phyloP scores from a whole-genome alignment of 2,329 filamentous ascomycete species.

The Xylogone sp. region DNA sequence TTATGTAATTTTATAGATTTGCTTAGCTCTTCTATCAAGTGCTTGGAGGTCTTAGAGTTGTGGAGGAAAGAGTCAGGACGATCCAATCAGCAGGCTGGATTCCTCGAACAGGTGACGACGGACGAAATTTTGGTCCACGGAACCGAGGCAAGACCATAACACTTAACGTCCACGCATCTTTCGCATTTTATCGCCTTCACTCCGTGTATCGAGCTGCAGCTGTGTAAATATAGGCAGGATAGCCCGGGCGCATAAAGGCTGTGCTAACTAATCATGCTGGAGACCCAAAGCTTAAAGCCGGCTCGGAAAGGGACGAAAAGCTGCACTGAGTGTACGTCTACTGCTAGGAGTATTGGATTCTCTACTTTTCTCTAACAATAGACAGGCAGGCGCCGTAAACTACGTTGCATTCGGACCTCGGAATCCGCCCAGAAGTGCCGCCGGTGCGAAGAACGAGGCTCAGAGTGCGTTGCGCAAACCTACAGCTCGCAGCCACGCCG shows the following conservation, averaged over 20 bases:
- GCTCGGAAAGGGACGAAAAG: conserved; percentile 26
- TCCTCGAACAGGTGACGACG: conserved; percentile 11
- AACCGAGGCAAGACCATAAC: no score
- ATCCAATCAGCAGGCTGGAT: no score
- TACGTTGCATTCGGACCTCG: conserved; percentile 23
- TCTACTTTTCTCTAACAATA: conserved; percentile 3
- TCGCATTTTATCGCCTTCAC: no score
- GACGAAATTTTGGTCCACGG: conserved; percentile 25
- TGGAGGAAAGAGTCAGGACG: no score
- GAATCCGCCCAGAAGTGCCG: conserved; percentile 18
- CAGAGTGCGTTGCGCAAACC: conserved; percentile 16
- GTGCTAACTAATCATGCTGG: conserved; percentile 3
- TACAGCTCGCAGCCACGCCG: conserved; percentile 10
- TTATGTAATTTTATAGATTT: no score
- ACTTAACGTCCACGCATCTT: no score
- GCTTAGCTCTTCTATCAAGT: no score
- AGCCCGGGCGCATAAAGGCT: conserved; percentile 5
- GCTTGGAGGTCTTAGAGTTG: no score
- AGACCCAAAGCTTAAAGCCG: conserved; percentile 6
- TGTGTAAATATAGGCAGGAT: no score
- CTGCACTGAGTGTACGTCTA: conserved; percentile 24
- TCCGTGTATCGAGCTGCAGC: no score
- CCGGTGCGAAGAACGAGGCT: conserved; percentile 13
- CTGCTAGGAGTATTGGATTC: background rate
- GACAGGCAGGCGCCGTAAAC: conserved; percentile 27